These are phyloP conservation scores for Trichoderma koningiopsis DNA, from an alignment of 2,329 filamentous ascomycete genomes.

Conservation along the genomic window DNA sequence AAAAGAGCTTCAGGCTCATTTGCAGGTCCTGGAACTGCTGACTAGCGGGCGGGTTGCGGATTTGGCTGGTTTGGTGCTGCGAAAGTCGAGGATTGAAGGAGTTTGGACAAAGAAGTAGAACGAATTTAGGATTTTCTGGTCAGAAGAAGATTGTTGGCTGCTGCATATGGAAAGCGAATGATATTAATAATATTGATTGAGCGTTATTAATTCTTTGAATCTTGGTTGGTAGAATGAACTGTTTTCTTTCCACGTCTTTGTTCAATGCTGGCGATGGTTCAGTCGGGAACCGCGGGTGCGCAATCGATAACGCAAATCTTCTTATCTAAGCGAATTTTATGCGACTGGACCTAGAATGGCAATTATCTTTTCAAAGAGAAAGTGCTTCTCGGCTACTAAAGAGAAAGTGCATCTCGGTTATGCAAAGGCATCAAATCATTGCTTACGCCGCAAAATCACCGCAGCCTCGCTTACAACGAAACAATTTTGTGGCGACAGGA, in stretches of 20 bases:
- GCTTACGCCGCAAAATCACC: not conserved
- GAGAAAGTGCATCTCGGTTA: not conserved
- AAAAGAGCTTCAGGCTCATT: constrained; percentile 43
- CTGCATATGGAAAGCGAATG: not conserved
- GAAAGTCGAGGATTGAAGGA: constrained; percentile 33
- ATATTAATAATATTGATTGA: not conserved
- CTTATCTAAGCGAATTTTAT: not conserved
- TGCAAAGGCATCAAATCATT: not conserved
- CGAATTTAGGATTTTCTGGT: not conserved
- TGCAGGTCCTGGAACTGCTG: constrained; percentile 59
- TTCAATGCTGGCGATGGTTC: not conserved
- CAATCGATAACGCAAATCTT: not conserved
- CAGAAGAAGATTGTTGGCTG: not conserved
- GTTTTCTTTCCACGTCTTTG: not conserved
- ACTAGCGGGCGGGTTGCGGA: constrained; percentile 48
- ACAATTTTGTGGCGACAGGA: not conserved
- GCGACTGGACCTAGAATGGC: not conserved
- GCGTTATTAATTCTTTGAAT: not conserved
- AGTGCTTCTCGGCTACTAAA: not conserved
- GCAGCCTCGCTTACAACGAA: not conserved
- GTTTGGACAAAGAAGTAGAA: constrained; percentile 26
- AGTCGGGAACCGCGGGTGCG: not conserved
- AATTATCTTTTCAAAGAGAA: not conserved
- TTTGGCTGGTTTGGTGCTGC: constrained; percentile 32
- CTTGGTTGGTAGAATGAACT: not conserved